Evolutionary conservation across 768 basidiomycete genomes (phyloP).

Genomic region (Dentipellis sp.): DNA sequence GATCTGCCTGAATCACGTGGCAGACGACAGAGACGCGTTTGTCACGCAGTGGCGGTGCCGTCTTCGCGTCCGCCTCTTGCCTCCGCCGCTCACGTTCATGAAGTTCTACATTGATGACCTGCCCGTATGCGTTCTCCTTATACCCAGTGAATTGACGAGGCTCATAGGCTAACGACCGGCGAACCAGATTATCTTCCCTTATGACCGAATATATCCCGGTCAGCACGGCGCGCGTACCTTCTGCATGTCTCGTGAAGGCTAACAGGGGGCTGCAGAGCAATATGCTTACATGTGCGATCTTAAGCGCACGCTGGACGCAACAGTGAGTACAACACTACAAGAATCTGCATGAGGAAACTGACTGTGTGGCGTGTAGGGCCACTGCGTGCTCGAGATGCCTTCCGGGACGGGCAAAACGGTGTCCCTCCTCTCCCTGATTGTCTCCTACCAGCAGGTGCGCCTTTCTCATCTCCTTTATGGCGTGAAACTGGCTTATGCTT

Average conservation of each 20-base stretch:
- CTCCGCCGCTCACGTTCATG: slow-evolving; percentile 15
- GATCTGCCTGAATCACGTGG: not conserved
- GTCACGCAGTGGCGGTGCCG: too few relatives aligned
- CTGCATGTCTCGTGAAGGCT: not conserved
- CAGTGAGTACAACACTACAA: slow-evolving; percentile 39
- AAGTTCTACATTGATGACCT: slow-evolving; percentile 28
- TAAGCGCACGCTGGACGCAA: slow-evolving; percentile 91
- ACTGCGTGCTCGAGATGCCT: slow-evolving; percentile 99
- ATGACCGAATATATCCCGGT: slow-evolving; percentile 96
- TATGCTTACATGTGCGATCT: slow-evolving; percentile 99
- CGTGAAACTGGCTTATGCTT: not conserved
- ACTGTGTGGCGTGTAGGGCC: slow-evolving; percentile 50
- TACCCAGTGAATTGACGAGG: not conserved
- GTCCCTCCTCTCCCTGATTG: slow-evolving; percentile 87
- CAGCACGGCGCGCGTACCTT: slow-evolving; percentile 15
- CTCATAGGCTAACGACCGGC: slow-evolving; percentile 3
- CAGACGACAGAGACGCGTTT: too few relatives aligned
- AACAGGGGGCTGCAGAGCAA: slow-evolving; percentile 55
- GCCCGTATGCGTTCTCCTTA: slow-evolving; percentile 29
- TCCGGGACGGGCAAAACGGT: slow-evolving; percentile 99
- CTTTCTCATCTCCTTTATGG: too few relatives aligned
- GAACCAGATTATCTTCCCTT: slow-evolving; percentile 77
- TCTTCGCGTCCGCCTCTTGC: not conserved
- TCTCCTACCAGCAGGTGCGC: slow-evolving; percentile 90
- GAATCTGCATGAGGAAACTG: slow-evolving; percentile 2